Evolutionary conservation across 2,329 filamentous ascomycete species (phyloP).

Genomic region (Colletotrichum simmondsii): DNA sequence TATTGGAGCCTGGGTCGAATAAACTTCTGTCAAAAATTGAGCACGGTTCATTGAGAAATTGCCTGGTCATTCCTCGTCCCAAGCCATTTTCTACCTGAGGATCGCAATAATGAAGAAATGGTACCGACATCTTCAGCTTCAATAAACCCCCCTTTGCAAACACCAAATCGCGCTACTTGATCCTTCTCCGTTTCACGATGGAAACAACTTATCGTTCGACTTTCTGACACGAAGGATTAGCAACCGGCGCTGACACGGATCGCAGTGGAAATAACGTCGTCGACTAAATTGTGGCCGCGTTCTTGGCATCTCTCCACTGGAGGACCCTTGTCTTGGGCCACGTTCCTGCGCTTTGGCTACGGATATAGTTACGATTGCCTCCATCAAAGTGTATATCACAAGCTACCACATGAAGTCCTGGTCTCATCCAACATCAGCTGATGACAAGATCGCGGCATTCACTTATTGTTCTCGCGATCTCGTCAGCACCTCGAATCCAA

Average conservation of each 20-base stretch:
- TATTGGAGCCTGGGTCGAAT: neutral
- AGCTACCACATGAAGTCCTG: neutral
- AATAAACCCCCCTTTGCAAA: neutral
- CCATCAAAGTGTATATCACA: neutral
- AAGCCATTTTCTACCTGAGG: neutral
- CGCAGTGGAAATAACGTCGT: slow-evolving; percentile 24
- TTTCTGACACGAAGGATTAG: neutral
- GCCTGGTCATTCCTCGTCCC: neutral
- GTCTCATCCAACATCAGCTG: neutral
- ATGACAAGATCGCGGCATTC: neutral
- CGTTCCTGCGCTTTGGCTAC: slow-evolving; percentile 6
- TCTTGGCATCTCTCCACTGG: slow-evolving; percentile 19
- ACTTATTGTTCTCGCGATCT: neutral
- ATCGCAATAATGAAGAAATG: neutral
- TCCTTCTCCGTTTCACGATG: neutral
- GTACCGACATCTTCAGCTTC: neutral
- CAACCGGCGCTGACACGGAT: neutral
- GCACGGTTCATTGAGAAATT: neutral
- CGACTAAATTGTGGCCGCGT: neutral
- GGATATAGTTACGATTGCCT: neutral
- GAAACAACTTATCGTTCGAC: neutral
- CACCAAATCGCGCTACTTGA: neutral
- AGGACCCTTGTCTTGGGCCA: slow-evolving; percentile 7
- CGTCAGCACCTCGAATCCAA: neutral
- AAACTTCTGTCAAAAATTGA: neutral